phyloP scores from a whole-genome alignment of 1,284 basidiomycete species.

The Gymnopus androsaceus region DNA sequence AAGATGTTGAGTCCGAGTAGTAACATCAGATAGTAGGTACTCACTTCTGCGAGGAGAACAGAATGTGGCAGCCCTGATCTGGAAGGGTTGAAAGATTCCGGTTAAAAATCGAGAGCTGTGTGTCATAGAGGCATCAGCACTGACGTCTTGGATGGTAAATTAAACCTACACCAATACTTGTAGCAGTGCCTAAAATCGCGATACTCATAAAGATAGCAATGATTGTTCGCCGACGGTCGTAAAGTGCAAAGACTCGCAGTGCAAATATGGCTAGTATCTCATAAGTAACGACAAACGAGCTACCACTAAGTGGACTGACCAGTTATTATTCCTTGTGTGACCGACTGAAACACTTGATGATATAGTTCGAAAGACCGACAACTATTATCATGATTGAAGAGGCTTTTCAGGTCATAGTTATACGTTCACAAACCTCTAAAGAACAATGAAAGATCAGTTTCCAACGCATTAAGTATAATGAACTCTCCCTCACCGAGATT shows the following conservation, averaged over 20 bases:
- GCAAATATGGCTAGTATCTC: neutral
- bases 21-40: neutral
- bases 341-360: neutral
- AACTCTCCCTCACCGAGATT: neutral
- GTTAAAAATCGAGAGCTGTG: neutral
- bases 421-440: neutral
- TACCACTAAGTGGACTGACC: neutral
- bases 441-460: neutral
- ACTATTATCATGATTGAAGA: neutral
- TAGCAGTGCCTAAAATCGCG: neutral
- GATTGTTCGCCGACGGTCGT: neutral
- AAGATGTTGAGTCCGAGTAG: too few species aligned
- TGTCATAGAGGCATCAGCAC: neutral
- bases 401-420: neutral
- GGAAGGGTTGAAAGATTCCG: neutral
- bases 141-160: too few species aligned
- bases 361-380: constrained; percentile 1
- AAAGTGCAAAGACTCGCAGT: constrained; percentile 6
- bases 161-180: neutral
- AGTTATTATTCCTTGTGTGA: constrained; percentile 6
- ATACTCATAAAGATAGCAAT: constrained; percentile 1
- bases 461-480: neutral
- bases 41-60: neutral
- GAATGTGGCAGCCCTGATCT: neutral
- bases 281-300: neutral